A percentile compares a stretch with the other conserved stretches of the same genome.
These are phyloP conservation scores for Cytospora mali DNA, from an alignment of 2,329 filamentous ascomycete genomes.

Conservation along the genomic window DNA sequence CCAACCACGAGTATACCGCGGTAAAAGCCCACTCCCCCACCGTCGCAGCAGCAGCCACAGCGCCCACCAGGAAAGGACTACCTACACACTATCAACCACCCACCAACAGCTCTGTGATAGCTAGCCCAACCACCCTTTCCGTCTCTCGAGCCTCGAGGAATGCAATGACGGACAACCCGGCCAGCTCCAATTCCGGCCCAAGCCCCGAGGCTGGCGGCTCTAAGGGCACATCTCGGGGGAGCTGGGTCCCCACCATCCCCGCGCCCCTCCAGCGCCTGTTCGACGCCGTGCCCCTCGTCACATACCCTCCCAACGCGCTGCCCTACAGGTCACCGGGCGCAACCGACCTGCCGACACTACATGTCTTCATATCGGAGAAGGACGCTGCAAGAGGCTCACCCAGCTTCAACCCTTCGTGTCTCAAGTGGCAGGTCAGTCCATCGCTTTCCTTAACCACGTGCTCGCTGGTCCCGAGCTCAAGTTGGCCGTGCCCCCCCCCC, in stretches of 20 bases:
- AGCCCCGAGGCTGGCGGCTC: neutral
- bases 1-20: neutral
- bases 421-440: conserved; percentile 87
- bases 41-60: neutral
- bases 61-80: neutral
- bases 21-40: too few relatives aligned
- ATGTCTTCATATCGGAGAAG: conserved; percentile 73
- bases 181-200: conserved; percentile 1
- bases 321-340: conserved; percentile 61
- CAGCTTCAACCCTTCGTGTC: conserved; percentile 88
- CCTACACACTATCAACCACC: too few relatives aligned
- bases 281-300: conserved; percentile 77
- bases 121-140: neutral
- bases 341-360: conserved; percentile 58
- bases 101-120: neutral
- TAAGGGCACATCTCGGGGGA: conserved; percentile 33
- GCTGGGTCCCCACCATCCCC: conserved; percentile 62
- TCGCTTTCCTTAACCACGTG: neutral
- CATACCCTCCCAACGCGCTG: conserved; percentile 74
- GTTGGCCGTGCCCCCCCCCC: neutral
- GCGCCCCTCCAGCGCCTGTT: conserved; percentile 80
- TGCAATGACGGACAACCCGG: conserved; percentile 24
- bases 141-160: neutral
- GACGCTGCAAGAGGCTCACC: conserved; percentile 64
- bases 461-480: neutral